Evolutionary conservation across 2,329 filamentous ascomycete species (phyloP), one percentile per base, ranked within the genome.

Genomic region (Lecanosticta acicola): DNA sequence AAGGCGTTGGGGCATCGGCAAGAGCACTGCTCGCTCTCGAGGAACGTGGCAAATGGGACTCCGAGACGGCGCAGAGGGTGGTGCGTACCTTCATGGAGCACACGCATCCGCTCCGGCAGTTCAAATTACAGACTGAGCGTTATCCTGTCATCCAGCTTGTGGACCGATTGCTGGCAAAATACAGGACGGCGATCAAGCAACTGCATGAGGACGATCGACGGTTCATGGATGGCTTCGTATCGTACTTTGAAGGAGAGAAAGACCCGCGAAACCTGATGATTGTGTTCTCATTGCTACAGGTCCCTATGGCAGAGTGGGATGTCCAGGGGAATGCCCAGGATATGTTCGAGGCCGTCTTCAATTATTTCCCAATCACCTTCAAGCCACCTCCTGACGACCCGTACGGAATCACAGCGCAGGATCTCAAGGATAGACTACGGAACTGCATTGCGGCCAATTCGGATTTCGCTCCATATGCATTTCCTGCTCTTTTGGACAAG

Each of bases 361-460:
- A 83, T 57, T 85, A 85, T 62, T 85, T 85, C 59, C 81, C 81
- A 0, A 84, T 85, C 54, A 84, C 81, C 0, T 85, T 85, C 65
- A 75, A 79, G 57, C 81, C 81, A 9, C 82, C 81, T 1, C 81
- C 80, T 9, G 80, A 84, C 53, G 81, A 85, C 58, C 81, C 81
- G 1, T 85, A 84, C 50, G 79, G 80, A 1, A 84, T 85, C 50
- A 84, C 81, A 2, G 79, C 81, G 2, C 80, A 84, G 55, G 78
- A 85, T 56, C 63, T 85, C 47, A 85, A 85, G 58, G 73, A 77
- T 41, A 73, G 81, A 20, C 62, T 85, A 11, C 72, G 79, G 51
- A 76, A 79, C 35, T 85, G 81, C 59, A 79, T 85, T 48, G 71
- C 81, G 4, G 77, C 80, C 4, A 81, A 77, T 1, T 68, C 72